Evolutionary conservation across 1,139 yeast genomes (phyloP).

Genomic region (Taphrina confusa): DNA sequence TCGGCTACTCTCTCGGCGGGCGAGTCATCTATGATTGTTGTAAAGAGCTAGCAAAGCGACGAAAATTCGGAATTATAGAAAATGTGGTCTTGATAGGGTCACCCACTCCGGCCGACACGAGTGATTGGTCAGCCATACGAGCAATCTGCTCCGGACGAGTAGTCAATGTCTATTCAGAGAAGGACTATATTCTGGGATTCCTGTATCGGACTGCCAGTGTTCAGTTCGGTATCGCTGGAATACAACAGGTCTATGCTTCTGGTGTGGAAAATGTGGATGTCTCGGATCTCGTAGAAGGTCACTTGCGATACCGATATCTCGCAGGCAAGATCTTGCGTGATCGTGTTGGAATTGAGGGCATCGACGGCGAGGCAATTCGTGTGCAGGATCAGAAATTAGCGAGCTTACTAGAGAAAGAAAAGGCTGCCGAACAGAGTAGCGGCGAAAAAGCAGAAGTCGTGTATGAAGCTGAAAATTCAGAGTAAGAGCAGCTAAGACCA

Average conservation of each 20-base stretch:
- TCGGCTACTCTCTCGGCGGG: slow-evolving; percentile 93
- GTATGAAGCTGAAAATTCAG: slow-evolving; percentile 12
- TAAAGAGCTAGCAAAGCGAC: slow-evolving; percentile 73
- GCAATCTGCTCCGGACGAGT: slow-evolving; percentile 88
- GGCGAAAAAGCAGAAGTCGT: neutral
- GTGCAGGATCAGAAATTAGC: slow-evolving; percentile 17
- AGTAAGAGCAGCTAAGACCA: too few species aligned
- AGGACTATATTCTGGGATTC: slow-evolving; percentile 96
- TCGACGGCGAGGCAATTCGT: slow-evolving; percentile 18
- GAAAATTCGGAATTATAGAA: slow-evolving; percentile 85
- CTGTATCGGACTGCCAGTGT: slow-evolving; percentile 94
- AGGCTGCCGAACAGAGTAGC: slow-evolving; percentile 9
- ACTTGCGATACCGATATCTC: slow-evolving; percentile 55
- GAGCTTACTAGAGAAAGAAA: slow-evolving; percentile 19
- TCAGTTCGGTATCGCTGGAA: slow-evolving; percentile 88
- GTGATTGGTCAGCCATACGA: slow-evolving; percentile 75
- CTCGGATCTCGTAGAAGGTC: slow-evolving; percentile 86
- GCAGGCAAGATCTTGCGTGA: slow-evolving; percentile 33
- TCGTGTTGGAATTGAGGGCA: slow-evolving; percentile 29
- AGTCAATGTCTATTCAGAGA: slow-evolving; percentile 84
- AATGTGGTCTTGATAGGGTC: slow-evolving; percentile 86
- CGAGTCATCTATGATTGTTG: slow-evolving; percentile 89
- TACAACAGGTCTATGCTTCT: slow-evolving; percentile 67
- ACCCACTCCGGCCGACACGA: slow-evolving; percentile 77
- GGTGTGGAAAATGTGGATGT: slow-evolving; percentile 84